phyloP scores from a whole-genome alignment of 2,329 filamentous ascomycete species.

The Colletotrichum spaethianum region DNA sequence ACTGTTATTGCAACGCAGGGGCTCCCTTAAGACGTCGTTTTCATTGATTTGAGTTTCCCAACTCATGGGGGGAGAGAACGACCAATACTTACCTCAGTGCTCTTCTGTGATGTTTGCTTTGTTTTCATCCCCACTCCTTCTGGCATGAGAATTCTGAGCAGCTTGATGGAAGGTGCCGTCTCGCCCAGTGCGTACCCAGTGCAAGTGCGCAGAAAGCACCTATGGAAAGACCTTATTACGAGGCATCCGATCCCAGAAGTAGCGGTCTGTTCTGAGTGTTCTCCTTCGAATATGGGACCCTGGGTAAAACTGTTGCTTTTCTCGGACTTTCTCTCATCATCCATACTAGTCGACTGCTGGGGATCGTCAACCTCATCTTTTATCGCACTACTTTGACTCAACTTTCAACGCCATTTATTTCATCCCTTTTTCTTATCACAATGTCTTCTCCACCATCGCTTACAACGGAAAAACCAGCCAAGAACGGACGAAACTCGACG shows the following conservation, averaged over 20 bases:
- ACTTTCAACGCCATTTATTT: not conserved
- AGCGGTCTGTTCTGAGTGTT: not conserved
- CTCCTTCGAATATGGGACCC: not conserved
- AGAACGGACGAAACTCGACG: conserved; percentile 10
- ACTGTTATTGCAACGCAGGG: not conserved
- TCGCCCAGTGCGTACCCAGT: not conserved
- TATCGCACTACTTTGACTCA: not conserved
- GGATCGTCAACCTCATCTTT: not conserved
- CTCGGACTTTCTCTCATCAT: not conserved
- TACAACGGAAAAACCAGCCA: conserved; percentile 6
- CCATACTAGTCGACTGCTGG: not conserved
- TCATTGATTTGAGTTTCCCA: not conserved
- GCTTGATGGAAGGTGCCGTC: not conserved
- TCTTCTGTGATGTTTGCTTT: not conserved
- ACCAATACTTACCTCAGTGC: no score
- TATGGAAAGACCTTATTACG: not conserved
- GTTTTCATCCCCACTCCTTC: not conserved
- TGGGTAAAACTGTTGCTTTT: not conserved
- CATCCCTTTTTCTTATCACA: not conserved
- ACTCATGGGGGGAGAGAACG: not conserved
- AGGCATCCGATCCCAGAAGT: not conserved
- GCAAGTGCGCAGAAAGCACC: no score
- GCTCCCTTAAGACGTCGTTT: not conserved
- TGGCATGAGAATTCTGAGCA: not conserved
- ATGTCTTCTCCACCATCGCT: not conserved